Base-by-base conservation (phyloP, 2,329 filamentous ascomycete genomes). In the Fusarium sp. region DNA sequence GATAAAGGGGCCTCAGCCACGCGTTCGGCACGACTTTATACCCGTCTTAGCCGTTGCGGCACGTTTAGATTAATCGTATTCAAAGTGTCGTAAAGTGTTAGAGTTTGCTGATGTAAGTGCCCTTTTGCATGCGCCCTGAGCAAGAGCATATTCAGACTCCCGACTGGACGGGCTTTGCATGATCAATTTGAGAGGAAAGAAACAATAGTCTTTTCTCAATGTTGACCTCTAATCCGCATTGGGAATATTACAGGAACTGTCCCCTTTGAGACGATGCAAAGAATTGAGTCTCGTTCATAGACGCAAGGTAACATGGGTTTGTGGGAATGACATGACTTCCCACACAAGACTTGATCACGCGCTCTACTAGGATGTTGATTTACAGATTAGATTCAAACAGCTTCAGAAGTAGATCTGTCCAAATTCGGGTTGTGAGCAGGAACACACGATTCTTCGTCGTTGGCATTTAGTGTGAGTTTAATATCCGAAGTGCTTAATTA, bases 1-100 rank as follows among this genome's bases (percentile, higher is more conserved):
- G 59, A 31, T 29, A 66, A 57, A 57, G 54, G 42, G 49, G 49
- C 35, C 47, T 45, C 33, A 45, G 38, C 61, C 31, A 35, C 42
- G 61, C 36, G 33, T 62, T 45, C 41, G 27, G 31, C 31, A 10
- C 22, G 27, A 31, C 45, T 49, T 57, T 18, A 36, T 57, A 29
- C 20, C 18, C 29, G 52, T 22, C 35, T 46, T 25, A 53, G 31
- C 46, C 7, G 14, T 18, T 12, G 12, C 18, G 35, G 35, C 20
- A 25, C 41, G 44, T 22, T 33, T 29, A 44, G 22, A n/a, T 22
- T 27, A 36, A 56, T n/a, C 20, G n/a, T 44, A 35, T 36, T 44
- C n/a, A 55, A 29, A 38, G 36, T 18, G 18, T 56, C 31, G 22
- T 63, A 35, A 31, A 45, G 14, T 22, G 9, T 44, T 33, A 22